Conservation (phyloP, 2,329 filamentous ascomycete genomes). For the Fusarium heterosporum region DNA sequence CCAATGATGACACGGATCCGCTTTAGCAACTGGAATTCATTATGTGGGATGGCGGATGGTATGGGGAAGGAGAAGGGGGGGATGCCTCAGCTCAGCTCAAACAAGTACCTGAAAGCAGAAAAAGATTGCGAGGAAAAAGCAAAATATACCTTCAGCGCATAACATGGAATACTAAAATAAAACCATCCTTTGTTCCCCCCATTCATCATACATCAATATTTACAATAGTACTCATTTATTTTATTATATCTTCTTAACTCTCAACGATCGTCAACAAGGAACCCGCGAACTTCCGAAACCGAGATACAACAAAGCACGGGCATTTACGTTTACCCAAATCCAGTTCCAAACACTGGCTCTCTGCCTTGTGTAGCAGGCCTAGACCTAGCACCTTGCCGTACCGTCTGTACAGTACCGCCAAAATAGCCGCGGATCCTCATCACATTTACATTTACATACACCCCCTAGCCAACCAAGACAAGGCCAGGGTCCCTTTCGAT, state of each 20-base stretch:
- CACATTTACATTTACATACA: conserved; percentile 27
- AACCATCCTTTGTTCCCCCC: conserved; percentile 7
- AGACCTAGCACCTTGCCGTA: background rate
- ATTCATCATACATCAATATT: background rate
- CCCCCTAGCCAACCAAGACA: conserved; percentile 9
- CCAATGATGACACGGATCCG: conserved; percentile 34
- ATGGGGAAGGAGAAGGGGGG: background rate
- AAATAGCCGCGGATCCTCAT: conserved; percentile 44
- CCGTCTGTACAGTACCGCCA: conserved; percentile 16
- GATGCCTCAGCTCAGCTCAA: background rate
- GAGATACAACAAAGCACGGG: conserved; percentile 28
- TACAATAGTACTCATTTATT: background rate
- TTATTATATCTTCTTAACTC: conserved; percentile 2
- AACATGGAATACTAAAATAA: conserved; percentile 21
- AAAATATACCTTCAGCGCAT: background rate
- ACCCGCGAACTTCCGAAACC: conserved; percentile 33
- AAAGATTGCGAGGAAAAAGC: conserved; percentile 11
- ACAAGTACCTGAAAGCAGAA: background rate
- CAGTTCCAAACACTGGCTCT: background rate
- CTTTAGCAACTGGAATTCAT: conserved; percentile 1
- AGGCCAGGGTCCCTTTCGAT: conserved; percentile 30
- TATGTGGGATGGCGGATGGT: background rate
- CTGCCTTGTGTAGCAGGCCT: background rate
- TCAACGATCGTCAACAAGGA: conserved; percentile 34
- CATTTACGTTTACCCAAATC: background rate